Conservation (phyloP, 495 filamentous ascomycete species). For the Alectoria sarmentosa region DNA sequence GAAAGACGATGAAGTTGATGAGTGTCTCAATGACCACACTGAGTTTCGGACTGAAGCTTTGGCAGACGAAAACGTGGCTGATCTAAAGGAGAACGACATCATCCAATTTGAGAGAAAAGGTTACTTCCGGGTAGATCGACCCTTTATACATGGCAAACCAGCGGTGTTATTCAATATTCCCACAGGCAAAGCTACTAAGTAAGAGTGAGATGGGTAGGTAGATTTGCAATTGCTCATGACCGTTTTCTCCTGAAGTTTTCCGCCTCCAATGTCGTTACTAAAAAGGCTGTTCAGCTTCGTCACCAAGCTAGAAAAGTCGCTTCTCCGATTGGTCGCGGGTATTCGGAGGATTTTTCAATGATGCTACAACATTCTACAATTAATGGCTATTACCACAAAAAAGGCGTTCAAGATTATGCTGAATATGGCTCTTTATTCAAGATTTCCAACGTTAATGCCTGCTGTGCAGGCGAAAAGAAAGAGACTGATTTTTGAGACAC, state of each 20-base stretch:
- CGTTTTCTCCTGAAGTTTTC: background rate
- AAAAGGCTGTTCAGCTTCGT: background rate
- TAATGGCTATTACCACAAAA: background rate
- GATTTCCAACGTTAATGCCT: too few relatives aligned
- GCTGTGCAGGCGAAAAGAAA: background rate
- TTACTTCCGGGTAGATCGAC: constrained; percentile 72
- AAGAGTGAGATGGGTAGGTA: background rate
- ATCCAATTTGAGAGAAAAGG: constrained; percentile 93
- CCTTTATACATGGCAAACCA: constrained; percentile 40
- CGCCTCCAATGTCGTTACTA: background rate
- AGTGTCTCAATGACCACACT: constrained; percentile 69
- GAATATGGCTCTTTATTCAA: background rate
- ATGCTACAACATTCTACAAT: background rate
- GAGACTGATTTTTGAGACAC: background rate
- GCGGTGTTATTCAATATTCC: constrained; percentile 77
- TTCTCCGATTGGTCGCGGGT: background rate
- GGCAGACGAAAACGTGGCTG: constrained; percentile 73
- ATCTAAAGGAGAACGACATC: constrained; percentile 73
- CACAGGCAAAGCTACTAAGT: constrained; percentile 51
- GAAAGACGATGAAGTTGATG: constrained; percentile 73
- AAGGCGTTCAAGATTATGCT: background rate
- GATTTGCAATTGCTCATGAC: background rate
- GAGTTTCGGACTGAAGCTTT: constrained; percentile 67
- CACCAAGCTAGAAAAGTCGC: background rate
- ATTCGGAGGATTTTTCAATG: background rate